Evolutionary conservation across 768 basidiomycete species (phyloP), one percentile per base, ranked within the genome.

Genomic region (Pholiota microspora): DNA sequence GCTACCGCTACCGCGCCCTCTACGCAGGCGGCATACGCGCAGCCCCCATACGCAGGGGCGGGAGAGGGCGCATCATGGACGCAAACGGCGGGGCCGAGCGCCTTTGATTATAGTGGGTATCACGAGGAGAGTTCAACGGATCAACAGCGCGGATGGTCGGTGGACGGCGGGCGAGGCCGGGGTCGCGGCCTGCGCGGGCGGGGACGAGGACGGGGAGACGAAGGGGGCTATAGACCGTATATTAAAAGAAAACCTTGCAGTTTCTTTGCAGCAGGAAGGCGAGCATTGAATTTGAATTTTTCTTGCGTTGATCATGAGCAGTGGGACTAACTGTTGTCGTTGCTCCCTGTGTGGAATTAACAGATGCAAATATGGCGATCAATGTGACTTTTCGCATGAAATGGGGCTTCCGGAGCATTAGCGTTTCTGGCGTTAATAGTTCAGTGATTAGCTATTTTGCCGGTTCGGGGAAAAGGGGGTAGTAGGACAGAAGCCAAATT

Each of bases 231-330:
- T 86, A 88, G 80, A 86, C 80, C 61, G 47, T 62, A 80, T 73
- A 88, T 76, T 82, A 90, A 85, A 84, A 83, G 86, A 85, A 85
- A 82, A 85, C 85, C 87, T 74, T 92, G 90, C 88, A 87, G 79
- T 81, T 92, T 92, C 79, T 92, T 85, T 82, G 82, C 83, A 76
- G 81, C 84, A 83, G 90, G 89, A 89, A 92, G 89, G 90, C 88
- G 85, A 92, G 90, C 87, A 82, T 79, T 69, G 67, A 77, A 77
- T 71, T 70, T 69, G 60, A 67, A 67, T 53, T 64, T 59, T 64
- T 63, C 69, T 65, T 66, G 50, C 28, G 50, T 36, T 66, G 71
- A 69, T 65, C 67, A 70, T 73, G 68, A 68, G 63, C 55, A 67
- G 67, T 64, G 24, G 23, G 48, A 66, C 73, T 78, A 69, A 75